Conservation (phyloP, 805 yeast species). For the Candida xyloterini region DNA sequence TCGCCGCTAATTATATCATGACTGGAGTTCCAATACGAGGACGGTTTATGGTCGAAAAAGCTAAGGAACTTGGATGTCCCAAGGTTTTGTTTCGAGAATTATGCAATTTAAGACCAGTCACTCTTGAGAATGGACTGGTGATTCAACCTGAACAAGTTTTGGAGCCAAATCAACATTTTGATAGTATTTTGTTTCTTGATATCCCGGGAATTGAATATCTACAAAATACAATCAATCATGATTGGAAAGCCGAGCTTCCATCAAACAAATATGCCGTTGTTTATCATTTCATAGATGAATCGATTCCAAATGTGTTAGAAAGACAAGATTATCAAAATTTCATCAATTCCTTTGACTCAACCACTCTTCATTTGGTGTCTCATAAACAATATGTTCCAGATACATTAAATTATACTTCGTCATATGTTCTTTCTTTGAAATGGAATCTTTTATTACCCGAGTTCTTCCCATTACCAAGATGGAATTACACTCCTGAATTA, state of each 20-base stretch:
- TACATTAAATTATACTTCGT: conserved; percentile 52
- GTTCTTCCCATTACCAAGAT: conserved; percentile 42
- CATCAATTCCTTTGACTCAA: conserved; percentile 50
- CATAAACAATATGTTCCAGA: conserved; percentile 66
- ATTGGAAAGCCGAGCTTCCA: conserved; percentile 22
- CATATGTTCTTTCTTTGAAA: conserved; percentile 52
- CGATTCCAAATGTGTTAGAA: conserved; percentile 38
- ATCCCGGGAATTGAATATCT: conserved; percentile 57
- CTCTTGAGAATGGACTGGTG: conserved; percentile 53
- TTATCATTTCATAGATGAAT: conserved; percentile 74
- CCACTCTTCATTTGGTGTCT: conserved; percentile 63
- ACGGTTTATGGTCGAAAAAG: conserved; percentile 63
- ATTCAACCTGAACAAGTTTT: conserved; percentile 72
- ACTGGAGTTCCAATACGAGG: conserved; percentile 71
- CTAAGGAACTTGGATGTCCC: conserved; percentile 63
- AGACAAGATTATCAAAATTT: conserved; percentile 45
- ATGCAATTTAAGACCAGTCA: conserved; percentile 57
- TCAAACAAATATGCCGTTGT: conserved; percentile 41
- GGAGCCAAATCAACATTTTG: conserved; percentile 55
- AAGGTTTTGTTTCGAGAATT: conserved; percentile 59
- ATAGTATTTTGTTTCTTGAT: conserved; percentile 67
- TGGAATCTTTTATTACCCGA: conserved; percentile 51
- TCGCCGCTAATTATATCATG: conserved; percentile 66
- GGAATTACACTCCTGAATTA: conserved; percentile 28
- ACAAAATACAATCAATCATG: conserved; percentile 24